Evolutionary conservation across 768 basidiomycete genomes (phyloP), one percentile per base, ranked within the genome.

Genomic region (Boletus sp.): DNA sequence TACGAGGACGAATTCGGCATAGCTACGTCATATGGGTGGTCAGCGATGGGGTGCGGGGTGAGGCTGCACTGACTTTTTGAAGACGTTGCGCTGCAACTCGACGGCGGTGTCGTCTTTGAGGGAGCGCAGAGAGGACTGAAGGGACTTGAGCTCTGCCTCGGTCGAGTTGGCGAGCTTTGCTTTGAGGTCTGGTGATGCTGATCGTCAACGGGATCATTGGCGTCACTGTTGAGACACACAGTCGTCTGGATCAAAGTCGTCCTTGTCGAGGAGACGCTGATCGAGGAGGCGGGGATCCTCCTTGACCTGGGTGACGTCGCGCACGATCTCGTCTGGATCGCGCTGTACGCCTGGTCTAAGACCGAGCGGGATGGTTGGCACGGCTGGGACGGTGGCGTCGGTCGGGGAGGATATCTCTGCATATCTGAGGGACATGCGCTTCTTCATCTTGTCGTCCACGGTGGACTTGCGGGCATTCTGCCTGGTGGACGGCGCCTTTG

Each of bases 371-470:
- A 90, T 61, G 1, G 80, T 73, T 2, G 88, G 87, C 17, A 88
- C 72, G 1, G 83, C 73, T 5, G 90, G 87, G 4, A 85, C 68
- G 41, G 69, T 72, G 9, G 71, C 68, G 48, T 83, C 80, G 3
- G 84, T 86, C 7, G 88, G 89, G n/a, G 80, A 76, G 1, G 88
- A 88, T 53, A 92, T 88, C 62, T 91, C 90, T 39, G 89, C 92
- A 82, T 91, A 97, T 70, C 94, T 86, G 82, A 88, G 90, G 15
- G 94, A 94, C 86, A 97, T 89, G 67, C 95, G 89, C 74, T 93
- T 93, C 82, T 93, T 94, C 74, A 97, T 94, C 77, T 90, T 93
- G 80, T 95, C 95, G 71, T 94, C 81, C 57, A 86, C 80, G 54
- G 72, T 57, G 8, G 74, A 74, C 20, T 68, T 85, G 68, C 80